phyloP scores from a whole-genome alignment of 2,329 filamentous ascomycete species.

The Akanthomyces dipterigenus region DNA sequence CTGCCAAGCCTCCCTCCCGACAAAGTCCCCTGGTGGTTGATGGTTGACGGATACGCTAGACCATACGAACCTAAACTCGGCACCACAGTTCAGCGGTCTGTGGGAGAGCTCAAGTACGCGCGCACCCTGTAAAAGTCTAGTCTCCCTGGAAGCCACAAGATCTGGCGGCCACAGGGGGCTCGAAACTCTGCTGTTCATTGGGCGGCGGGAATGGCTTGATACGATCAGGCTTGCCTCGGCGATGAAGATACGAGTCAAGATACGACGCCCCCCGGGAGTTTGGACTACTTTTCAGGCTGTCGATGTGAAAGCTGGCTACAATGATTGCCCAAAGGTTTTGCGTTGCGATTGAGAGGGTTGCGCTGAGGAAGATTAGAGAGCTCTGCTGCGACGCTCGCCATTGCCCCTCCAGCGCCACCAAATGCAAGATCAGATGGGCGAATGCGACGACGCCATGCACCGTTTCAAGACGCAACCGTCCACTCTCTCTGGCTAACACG shows the following conservation, averaged over 20 bases:
- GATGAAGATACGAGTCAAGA: not conserved
- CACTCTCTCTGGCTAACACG: not conserved
- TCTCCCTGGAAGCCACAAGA: not conserved
- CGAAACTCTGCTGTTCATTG: not conserved
- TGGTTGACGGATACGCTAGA: conserved; percentile 3
- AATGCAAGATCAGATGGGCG: not conserved
- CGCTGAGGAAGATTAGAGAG: not conserved
- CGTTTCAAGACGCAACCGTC: not conserved
- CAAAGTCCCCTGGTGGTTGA: not conserved
- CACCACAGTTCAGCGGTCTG: not conserved
- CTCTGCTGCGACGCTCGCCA: not conserved
- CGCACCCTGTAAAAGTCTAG: not conserved
- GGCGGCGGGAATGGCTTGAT: not conserved
- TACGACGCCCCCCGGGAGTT: not conserved
- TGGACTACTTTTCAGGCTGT: not conserved
- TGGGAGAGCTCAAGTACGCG: not conserved
- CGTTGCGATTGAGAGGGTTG: not conserved
- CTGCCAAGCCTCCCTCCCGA: not conserved
- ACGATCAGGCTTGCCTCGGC: not conserved
- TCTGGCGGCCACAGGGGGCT: not conserved
- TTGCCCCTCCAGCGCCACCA: not conserved
- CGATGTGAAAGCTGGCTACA: not conserved
- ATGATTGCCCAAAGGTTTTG: too few species aligned
- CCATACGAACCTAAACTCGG: not conserved
- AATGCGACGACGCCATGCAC: not conserved